Evolutionary conservation across 768 basidiomycete species (phyloP).

Genomic region (Mycena filopes): DNA sequence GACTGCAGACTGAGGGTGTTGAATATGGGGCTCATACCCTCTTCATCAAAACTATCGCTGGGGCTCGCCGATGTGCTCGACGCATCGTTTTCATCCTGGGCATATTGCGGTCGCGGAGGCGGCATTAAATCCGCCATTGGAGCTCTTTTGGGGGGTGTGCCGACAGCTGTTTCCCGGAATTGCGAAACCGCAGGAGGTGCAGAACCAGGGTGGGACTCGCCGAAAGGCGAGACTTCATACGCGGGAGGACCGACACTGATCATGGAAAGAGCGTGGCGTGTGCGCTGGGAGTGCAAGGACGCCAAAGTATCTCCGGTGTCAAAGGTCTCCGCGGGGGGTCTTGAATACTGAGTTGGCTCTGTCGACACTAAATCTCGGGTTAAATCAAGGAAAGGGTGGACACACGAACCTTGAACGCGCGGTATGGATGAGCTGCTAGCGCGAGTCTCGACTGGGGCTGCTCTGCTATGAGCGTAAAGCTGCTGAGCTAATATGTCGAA

Average conservation of each 20-base stretch:
- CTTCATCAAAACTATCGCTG: slow-evolving; percentile 26
- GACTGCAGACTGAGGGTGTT: slow-evolving; percentile 24
- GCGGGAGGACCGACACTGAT: slow-evolving; percentile 25
- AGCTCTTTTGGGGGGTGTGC: slow-evolving; percentile 5
- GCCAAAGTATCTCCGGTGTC: slow-evolving; percentile 20
- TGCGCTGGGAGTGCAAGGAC: slow-evolving; percentile 16
- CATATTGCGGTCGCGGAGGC: slow-evolving; percentile 14
- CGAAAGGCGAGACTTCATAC: slow-evolving; percentile 22
- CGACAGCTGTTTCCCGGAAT: not conserved
- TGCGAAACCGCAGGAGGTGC: slow-evolving; percentile 21
- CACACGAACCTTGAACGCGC: slow-evolving; percentile 11
- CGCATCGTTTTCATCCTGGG: slow-evolving; percentile 11
- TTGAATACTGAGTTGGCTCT: slow-evolving; percentile 2
- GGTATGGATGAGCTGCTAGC: slow-evolving; percentile 8
- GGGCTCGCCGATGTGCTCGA: slow-evolving; percentile 22
- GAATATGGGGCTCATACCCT: slow-evolving; percentile 28
- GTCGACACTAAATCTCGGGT: slow-evolving; percentile 1
- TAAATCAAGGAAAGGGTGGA: not conserved
- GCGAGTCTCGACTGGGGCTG: slow-evolving; percentile 9
- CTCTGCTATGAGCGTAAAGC: slow-evolving; percentile 11
- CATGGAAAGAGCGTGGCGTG: slow-evolving; percentile 18
- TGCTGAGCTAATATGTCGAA: slow-evolving; percentile 38
- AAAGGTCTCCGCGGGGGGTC: not conserved
- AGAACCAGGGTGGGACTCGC: slow-evolving; percentile 8
- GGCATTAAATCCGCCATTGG: not conserved